phyloP scores from a whole-genome alignment of 2,329 filamentous ascomycete species.

The Xylariaceae sp. region DNA sequence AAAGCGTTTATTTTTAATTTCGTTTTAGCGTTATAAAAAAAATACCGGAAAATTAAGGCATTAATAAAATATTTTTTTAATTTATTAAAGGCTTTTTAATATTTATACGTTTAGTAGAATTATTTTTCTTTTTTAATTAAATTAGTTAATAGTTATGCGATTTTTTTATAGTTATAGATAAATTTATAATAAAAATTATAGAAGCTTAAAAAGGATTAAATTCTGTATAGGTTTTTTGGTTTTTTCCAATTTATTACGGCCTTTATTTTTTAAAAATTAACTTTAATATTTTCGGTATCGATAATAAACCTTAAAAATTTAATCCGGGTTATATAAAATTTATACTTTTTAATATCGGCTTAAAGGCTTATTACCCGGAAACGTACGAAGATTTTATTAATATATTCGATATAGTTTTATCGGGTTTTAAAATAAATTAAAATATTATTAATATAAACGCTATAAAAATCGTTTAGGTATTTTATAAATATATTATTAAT shows the following conservation, averaged over 20 bases:
- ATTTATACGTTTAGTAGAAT: too few relatives aligned
- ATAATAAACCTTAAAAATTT: too few relatives aligned
- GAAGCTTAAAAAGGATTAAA: conserved; percentile 1
- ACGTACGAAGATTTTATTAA: background rate
- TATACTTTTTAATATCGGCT: too few relatives aligned
- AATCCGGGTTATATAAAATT: too few relatives aligned
- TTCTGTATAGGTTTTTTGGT: background rate
- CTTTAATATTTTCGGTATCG: too few relatives aligned
- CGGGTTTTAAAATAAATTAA: conserved; percentile 2
- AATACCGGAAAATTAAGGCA: background rate
- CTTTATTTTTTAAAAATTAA: background rate
- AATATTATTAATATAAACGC: conserved; percentile 7
- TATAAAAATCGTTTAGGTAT: conserved; percentile 6
- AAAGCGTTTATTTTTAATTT: too few relatives aligned
- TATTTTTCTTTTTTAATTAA: background rate
- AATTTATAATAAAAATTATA: conserved; percentile 7
- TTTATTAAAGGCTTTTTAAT: background rate
- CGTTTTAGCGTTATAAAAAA: background rate
- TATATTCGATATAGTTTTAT: background rate
- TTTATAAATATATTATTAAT: conserved; percentile 5
- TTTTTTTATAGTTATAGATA: conserved; percentile 1
- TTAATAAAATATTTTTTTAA: background rate
- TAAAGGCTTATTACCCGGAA: too few relatives aligned
- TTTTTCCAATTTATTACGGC: conserved; percentile 1
- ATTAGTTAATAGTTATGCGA: background rate